Conservation (phyloP, 2,329 filamentous ascomycete species). For the Coniosporium tulheliwenetii region DNA sequence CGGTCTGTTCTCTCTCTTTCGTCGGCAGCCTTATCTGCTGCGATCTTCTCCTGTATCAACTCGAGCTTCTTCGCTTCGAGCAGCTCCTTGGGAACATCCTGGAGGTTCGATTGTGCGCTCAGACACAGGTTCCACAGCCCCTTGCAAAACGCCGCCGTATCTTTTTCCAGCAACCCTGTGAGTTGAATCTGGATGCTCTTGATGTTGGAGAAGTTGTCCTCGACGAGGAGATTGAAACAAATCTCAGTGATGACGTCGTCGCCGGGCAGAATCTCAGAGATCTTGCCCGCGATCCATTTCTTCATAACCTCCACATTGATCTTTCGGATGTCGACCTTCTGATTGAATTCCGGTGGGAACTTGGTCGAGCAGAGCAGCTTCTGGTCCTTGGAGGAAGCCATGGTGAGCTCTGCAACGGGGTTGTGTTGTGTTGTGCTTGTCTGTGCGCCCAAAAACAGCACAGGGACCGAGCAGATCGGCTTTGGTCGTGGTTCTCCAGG, state of each 20-base stretch:
- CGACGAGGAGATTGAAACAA: constrained; percentile 54
- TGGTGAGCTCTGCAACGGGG: background rate
- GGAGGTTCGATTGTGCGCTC: constrained; percentile 74
- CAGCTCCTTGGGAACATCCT: constrained; percentile 86
- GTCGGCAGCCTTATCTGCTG: constrained; percentile 69
- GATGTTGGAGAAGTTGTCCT: constrained; percentile 47
- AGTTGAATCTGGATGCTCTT: constrained; percentile 90
- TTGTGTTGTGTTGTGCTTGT: too few relatives aligned
- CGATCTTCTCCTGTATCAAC: constrained; percentile 86
- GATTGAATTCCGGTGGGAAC: constrained; percentile 82
- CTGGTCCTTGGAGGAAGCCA: constrained; percentile 47
- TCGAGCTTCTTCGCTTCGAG: constrained; percentile 94
- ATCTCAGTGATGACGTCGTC: constrained; percentile 94
- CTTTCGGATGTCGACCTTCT: constrained; percentile 94
- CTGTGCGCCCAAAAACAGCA: too few relatives aligned
- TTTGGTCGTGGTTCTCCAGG: too few relatives aligned
- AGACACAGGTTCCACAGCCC: constrained; percentile 85
- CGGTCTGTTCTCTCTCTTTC: constrained; percentile 37
- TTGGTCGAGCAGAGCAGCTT: constrained; percentile 85
- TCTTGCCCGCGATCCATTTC: constrained; percentile 88
- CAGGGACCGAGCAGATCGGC: too few relatives aligned
- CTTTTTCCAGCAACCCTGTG: constrained; percentile 86
- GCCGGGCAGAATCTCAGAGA: constrained; percentile 73
- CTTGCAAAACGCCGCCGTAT: constrained; percentile 78
- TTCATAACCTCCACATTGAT: constrained; percentile 97